Conservation (phyloP, 169 alveolate species). For the Plasmodium ovale region DNA sequence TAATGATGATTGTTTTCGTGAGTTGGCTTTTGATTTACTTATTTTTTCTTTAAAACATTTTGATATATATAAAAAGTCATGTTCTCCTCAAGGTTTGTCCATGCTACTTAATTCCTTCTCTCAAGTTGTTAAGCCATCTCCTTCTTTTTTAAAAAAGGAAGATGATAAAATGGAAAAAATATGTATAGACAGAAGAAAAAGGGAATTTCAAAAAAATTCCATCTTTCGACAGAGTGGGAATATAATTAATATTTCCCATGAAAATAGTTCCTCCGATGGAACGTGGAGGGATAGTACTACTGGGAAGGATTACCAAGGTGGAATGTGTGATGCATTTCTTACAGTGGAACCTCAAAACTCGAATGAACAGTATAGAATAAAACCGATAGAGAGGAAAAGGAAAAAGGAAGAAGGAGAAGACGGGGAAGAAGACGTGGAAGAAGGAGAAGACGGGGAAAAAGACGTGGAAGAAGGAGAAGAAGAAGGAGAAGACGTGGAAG, state of each 20-base stretch:
- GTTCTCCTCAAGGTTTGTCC: conserved; percentile 58
- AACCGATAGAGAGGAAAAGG: too few species aligned
- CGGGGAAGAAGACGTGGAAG: too few species aligned
- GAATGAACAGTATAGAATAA: neutral
- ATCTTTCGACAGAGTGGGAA: neutral
- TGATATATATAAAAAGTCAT: conserved; percentile 19
- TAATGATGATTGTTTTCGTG: conserved; percentile 32
- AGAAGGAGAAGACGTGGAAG: neutral
- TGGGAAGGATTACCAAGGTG: neutral
- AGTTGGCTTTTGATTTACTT: conserved; percentile 11
- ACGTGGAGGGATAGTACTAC: neutral
- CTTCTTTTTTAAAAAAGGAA: conserved; percentile 28
- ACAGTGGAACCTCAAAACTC: neutral
- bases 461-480: neutral
- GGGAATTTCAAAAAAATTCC: neutral
- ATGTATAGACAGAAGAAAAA: neutral
- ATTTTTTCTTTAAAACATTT: conserved; percentile 20
- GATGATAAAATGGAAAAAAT: conserved; percentile 22
- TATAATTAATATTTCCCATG: neutral
- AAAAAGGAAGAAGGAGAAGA: too few species aligned
- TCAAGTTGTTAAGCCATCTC: conserved; percentile 66
- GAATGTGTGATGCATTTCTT: neutral
- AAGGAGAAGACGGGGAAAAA: too few species aligned
- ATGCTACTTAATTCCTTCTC: conserved; percentile 57
- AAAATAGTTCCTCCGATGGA: neutral